Conservation (phyloP, 371 early-diverging fungal genomes). For the Syncephalastrum racemosum region DNA sequence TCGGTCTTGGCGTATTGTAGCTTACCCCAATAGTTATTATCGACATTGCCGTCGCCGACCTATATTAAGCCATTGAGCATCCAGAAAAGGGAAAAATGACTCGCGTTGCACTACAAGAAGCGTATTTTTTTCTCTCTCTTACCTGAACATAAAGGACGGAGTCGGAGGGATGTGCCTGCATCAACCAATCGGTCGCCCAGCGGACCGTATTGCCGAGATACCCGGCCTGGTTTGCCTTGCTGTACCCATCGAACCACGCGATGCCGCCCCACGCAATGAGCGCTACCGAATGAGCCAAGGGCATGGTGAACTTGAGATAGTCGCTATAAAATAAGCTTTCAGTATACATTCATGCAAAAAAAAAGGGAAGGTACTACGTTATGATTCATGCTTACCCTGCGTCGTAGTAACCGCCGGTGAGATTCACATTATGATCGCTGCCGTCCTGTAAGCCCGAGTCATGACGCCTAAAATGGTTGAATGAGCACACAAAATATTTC, state of each 20-base stretch:
- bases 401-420: conserved; percentile 50
- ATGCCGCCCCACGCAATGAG: conserved; percentile 52
- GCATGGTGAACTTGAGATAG: conserved; percentile 57
- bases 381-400: conserved; percentile 23
- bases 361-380: neutral
- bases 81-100: too few species aligned
- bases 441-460: conserved; percentile 53
- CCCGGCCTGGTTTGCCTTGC: conserved; percentile 37
- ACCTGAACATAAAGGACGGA: conserved; percentile 45
- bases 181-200: conserved; percentile 68
- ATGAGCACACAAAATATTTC: neutral
- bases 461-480: conserved; percentile 31
- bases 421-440: conserved; percentile 37
- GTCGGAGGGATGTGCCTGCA: conserved; percentile 56
- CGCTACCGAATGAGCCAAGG: conserved; percentile 47
- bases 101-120: too few species aligned
- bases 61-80: conserved; percentile 2
- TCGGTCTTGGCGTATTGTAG: neutral
- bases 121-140: conserved; percentile 1
- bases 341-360: neutral
- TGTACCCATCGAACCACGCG: conserved; percentile 57
- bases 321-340: conserved; percentile 29
- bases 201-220: conserved; percentile 48
- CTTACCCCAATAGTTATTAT: conserved; percentile 38
- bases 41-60: conserved; percentile 28